Evolutionary conservation across 2,329 filamentous ascomycete species (phyloP).

Genomic region (Shiraia bambusicola): DNA sequence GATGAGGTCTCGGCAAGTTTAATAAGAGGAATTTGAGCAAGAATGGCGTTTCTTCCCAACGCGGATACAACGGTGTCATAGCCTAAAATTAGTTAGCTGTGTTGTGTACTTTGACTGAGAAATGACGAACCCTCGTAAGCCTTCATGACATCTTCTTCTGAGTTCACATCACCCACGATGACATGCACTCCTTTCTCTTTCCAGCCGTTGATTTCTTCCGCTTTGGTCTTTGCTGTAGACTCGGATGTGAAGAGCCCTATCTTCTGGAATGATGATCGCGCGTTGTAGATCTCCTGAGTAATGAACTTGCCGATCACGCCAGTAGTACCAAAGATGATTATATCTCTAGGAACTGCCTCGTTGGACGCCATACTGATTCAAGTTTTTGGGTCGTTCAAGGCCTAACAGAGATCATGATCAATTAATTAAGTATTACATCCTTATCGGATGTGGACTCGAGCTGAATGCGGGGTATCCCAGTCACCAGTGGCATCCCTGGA

Average conservation of each 20-base stretch:
- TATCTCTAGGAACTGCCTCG: constrained; percentile 39
- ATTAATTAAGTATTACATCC: no score
- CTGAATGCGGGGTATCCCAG: no score
- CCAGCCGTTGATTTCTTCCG: constrained; percentile 50
- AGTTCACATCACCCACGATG: constrained; percentile 57
- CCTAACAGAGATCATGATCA: background rate
- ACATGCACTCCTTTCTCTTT: constrained; percentile 55
- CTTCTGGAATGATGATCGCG: constrained; percentile 50
- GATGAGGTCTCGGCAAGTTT: constrained; percentile 57
- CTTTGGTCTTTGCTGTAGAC: constrained; percentile 54
- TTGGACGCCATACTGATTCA: constrained; percentile 9
- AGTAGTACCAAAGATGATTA: constrained; percentile 57
- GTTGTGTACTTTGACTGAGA: background rate
- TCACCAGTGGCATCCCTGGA: no score
- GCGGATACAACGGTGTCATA: constrained; percentile 68
- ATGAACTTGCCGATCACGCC: constrained; percentile 57
- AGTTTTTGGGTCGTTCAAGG: background rate
- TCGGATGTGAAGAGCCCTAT: constrained; percentile 60
- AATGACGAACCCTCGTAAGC: constrained; percentile 54
- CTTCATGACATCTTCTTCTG: constrained; percentile 54
- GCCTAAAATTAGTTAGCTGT: constrained; percentile 30
- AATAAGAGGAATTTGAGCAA: constrained; percentile 63
- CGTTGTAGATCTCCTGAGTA: constrained; percentile 50
- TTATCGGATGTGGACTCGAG: no score
- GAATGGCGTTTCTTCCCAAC: constrained; percentile 64